Percentiles rank a stretch among this genome's conserved stretches.
These are phyloP conservation scores for Colletotrichum australisinense DNA, from an alignment of 2,329 filamentous ascomycete genomes.

Conservation along the genomic window DNA sequence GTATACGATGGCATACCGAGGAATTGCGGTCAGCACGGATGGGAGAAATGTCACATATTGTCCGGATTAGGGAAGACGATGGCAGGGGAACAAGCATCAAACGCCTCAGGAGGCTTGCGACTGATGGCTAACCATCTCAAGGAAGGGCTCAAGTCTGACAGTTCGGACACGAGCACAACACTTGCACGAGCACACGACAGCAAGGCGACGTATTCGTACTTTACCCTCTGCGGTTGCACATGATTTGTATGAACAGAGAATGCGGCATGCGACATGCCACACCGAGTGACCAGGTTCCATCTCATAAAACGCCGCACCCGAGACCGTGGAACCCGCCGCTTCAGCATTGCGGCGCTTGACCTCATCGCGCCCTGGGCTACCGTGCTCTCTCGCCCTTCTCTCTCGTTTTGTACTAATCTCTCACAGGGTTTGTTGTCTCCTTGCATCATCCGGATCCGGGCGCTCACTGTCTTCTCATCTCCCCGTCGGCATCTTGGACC, in stretches of 20 bases:
- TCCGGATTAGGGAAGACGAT: neutral
- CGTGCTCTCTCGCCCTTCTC: neutral
- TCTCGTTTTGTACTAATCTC: slow-evolving; percentile 1
- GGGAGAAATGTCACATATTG: neutral
- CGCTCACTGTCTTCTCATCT: neutral
- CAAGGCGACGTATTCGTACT: neutral
- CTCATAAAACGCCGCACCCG: slow-evolving; percentile 29
- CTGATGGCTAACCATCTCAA: neutral
- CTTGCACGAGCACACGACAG: neutral
- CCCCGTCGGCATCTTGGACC: neutral
- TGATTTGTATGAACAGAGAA: too few species aligned
- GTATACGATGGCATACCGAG: neutral
- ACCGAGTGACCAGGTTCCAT: slow-evolving; percentile 4
- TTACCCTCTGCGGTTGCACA: neutral
- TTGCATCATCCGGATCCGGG: neutral
- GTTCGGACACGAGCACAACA: slow-evolving; percentile 5
- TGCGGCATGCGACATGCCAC: slow-evolving; percentile 1
- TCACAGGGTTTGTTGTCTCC: slow-evolving; percentile 5
- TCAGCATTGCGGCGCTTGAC: slow-evolving; percentile 19
- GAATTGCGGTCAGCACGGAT: neutral
- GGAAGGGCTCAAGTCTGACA: neutral
- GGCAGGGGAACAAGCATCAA: neutral
- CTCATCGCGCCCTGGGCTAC: slow-evolving; percentile 4
- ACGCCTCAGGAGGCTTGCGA: neutral
- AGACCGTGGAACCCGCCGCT: slow-evolving; percentile 16